A percentile compares a stretch with the other conserved stretches of the same genome.
phyloP scores from a whole-genome alignment of 306 rosid genomes.

The Medicago lupulina region DNA sequence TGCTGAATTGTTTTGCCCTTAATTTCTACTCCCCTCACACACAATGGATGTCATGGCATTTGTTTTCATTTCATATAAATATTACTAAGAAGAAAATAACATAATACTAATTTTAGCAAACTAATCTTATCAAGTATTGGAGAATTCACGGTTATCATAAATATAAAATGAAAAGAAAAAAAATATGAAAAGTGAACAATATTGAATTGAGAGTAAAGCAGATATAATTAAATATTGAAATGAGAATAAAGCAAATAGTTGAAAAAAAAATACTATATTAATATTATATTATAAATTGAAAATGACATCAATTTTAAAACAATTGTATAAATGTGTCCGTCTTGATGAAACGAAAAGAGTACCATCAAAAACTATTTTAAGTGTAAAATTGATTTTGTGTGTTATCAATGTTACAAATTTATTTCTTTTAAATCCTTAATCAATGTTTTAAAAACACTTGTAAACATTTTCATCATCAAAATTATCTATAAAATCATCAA shows the following conservation, averaged over 20 bases:
- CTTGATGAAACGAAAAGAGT: too few species aligned
- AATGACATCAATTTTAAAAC: neutral
- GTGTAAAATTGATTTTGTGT: too few species aligned
- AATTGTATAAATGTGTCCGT: neutral
- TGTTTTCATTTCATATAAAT: neutral
- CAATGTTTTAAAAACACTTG: too few species aligned
- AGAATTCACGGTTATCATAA: neutral
- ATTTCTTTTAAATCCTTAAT: too few species aligned
- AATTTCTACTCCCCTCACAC: neutral
- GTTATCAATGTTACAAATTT: too few species aligned
- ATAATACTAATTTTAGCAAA: too few species aligned
- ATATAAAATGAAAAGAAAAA: neutral
- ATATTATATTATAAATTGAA: neutral
- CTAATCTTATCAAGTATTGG: neutral
- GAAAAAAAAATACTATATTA: neutral
- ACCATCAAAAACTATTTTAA: too few species aligned
- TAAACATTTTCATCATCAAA: too few species aligned
- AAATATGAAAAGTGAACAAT: neutral
- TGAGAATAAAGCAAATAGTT: too few species aligned
- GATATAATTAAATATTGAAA: neutral
- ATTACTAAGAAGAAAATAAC: too few species aligned
- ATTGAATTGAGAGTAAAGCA: neutral
- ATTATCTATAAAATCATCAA: too few species aligned
- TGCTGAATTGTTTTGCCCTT: slow-evolving; percentile 2
- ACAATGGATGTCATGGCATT: neutral